A percentile compares a stretch with the other conserved stretches of the same genome.
Conservation (phyloP, 2,329 filamentous ascomycete species). For the Aspergillus ochraceus region DNA sequence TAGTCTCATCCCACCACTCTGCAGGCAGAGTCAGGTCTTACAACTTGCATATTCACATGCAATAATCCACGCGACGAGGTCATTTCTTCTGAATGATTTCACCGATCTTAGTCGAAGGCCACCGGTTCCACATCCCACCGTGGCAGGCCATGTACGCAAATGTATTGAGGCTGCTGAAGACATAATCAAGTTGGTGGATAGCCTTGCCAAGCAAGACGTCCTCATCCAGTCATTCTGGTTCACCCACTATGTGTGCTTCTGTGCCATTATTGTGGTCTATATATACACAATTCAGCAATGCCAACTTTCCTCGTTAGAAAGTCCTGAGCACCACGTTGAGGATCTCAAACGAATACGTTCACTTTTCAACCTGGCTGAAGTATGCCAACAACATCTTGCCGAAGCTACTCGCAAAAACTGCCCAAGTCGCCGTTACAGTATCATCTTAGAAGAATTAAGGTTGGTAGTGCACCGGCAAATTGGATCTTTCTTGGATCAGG, state of each 20-base stretch:
- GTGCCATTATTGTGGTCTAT: conserved; percentile 43
- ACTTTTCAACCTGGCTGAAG: conserved; percentile 45
- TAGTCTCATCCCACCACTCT: conserved; percentile 39
- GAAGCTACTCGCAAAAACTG: conserved; percentile 49
- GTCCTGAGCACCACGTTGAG: conserved; percentile 17
- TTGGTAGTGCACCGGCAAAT: conserved; percentile 42
- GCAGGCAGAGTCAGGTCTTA: conserved; percentile 40
- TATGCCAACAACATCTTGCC: conserved; percentile 48
- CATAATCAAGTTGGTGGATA: conserved; percentile 37
- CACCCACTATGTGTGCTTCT: conserved; percentile 45
- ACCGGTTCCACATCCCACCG: conserved; percentile 28
- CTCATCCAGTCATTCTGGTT: conserved; percentile 46
- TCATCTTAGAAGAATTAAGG: conserved; percentile 49
- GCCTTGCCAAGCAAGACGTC: conserved; percentile 35
- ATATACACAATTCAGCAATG: conserved; percentile 45
- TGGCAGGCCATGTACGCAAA: conserved; percentile 41
- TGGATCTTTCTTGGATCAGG: conserved; percentile 15
- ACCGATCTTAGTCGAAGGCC: conserved; percentile 35
- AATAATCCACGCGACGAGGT: conserved; percentile 40
- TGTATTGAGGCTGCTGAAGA: conserved; percentile 47
- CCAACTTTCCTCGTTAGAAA: conserved; percentile 22
- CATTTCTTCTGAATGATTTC: conserved; percentile 39
- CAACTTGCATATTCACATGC: conserved; percentile 41
- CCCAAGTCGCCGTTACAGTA: conserved; percentile 49
- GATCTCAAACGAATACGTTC: conserved; percentile 25